phyloP scores from a whole-genome alignment of 352 stramenopile genomes.

The Globisporangium okanoganense region DNA sequence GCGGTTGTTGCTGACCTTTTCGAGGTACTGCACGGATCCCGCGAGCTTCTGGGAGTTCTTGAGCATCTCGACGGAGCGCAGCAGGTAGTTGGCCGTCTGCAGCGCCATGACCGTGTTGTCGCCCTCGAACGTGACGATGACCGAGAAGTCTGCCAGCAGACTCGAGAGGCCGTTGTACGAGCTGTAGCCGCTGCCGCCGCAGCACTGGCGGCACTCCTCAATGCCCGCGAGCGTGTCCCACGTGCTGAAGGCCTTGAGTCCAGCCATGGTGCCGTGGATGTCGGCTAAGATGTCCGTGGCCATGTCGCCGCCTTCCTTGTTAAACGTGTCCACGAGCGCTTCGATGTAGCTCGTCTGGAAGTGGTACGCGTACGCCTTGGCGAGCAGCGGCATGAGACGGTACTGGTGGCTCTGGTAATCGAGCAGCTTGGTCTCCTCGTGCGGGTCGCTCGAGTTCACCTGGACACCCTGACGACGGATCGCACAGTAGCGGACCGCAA shows the following conservation, averaged over 20 bases:
- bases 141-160: conserved; percentile 91
- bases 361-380: conserved; percentile 78
- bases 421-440: conserved; percentile 87
- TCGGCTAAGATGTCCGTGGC: conserved; percentile 79
- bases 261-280: conserved; percentile 93
- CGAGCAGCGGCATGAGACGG: conserved; percentile 90
- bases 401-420: conserved; percentile 96
- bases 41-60: conserved; percentile 41
- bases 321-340: conserved; percentile 78
- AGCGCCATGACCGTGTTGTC: conserved; percentile 97
- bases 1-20: conserved; percentile 18
- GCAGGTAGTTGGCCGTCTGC: conserved; percentile 82
- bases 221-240: conserved; percentile 89
- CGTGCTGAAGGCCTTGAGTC: conserved; percentile 93
- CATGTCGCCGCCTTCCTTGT: conserved; percentile 64
- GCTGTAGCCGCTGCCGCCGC: conserved; percentile 95
- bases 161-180: conserved; percentile 88
- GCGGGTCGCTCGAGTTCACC: conserved; percentile 32
- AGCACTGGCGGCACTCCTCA: conserved; percentile 93
- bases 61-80: conserved; percentile 57
- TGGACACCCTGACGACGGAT: conserved; percentile 88
- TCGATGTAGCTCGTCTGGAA: conserved; percentile 72
- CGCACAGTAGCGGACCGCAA: conserved; percentile 93
- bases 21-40: conserved; percentile 63
- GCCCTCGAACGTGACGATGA: conserved; percentile 96